Evolutionary conservation across 345 rosid species (phyloP), one percentile per base, ranked within the genome.

Genomic region (Erysimum cheiranthoides): DNA sequence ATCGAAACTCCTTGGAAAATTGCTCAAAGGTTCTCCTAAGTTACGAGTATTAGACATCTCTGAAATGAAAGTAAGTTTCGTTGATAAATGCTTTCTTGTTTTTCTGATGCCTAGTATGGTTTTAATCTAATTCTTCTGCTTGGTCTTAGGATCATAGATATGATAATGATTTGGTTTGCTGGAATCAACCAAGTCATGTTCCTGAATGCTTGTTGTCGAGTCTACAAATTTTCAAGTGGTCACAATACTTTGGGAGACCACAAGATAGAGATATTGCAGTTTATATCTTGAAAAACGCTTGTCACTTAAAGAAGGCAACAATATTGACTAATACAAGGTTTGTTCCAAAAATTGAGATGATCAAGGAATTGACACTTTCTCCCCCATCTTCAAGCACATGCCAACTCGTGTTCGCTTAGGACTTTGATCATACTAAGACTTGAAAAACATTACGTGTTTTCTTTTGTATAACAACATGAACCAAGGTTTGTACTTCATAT

Each of bases 181-280:
- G 42, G 73, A 57, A 31, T 3, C 21, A 57, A 31, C 73, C 54
- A 4, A 45, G 45, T 14, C 5, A 0, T 43, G 56, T 57, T 32
- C 66, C 57, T 32, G 5, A 70, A 32, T 70, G 46, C 30, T 8
- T 58, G 25, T 52, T 67, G 61, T 67, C 71, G 60, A 66, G 59
- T 50, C 47, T 50, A 35, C 35, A 67, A 21, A 25, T 38, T 51
- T 51, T 21, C 57, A 51, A 25, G 11, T 42, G 47, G 47, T 42
- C 47, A 2, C 16, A 16, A 42, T 43, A 43, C 57, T 51, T 51
- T 10, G 57, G 57, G 11, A 52, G 32, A 10, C 57, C 32, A 5
- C 6, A 18, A 50, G 56, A 53, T 16, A 16, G 32, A 57, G n/a
- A 17, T 38, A 4, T 60, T 36, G 46, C 8, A n/a, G 42, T 36